A percentile compares a stretch with the other conserved stretches of the same genome.
phyloP scores from a whole-genome alignment of 768 basidiomycete genomes.

The Rhizopogon rudus region DNA sequence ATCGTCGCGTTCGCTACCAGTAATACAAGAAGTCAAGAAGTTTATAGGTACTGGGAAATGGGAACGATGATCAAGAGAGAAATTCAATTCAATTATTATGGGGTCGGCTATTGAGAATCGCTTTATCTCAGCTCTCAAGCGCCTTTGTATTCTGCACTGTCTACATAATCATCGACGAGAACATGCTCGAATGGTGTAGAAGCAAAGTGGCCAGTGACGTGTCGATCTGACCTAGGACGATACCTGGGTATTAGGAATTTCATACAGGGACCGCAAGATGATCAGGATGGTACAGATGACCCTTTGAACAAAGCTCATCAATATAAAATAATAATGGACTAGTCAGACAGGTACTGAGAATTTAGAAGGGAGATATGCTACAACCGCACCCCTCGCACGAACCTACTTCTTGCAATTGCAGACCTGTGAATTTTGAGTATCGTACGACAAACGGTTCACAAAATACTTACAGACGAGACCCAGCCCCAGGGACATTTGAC shows the following conservation, averaged over 20 bases:
- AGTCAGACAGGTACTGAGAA: background rate
- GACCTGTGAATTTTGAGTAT: constrained; percentile 22
- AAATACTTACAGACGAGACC: constrained; percentile 64
- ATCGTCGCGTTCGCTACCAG: constrained; percentile 31
- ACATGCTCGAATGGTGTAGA: background rate
- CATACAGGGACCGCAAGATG: background rate
- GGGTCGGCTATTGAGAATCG: background rate
- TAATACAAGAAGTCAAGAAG: background rate
- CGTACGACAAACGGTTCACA: background rate
- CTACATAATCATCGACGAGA: background rate
- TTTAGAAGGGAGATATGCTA: constrained; percentile 7
- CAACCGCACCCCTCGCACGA: constrained; percentile 24
- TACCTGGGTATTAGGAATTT: background rate
- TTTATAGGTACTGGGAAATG: background rate
- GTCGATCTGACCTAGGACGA: background rate
- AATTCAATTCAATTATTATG: background rate
- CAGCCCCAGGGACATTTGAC: constrained; percentile 65
- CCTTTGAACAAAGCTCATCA: background rate
- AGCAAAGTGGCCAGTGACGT: background rate
- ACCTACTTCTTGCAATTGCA: constrained; percentile 28
- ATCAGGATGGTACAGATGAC: background rate
- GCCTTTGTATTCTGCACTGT: background rate
- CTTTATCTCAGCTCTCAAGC: background rate
- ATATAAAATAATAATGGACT: background rate
- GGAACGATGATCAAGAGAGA: background rate